Percentiles rank a stretch among this genome's conserved stretches.
Evolutionary conservation across 176 grass and related monocot genomes (phyloP).

Genomic region (Cenchrus fungigraminus): DNA sequence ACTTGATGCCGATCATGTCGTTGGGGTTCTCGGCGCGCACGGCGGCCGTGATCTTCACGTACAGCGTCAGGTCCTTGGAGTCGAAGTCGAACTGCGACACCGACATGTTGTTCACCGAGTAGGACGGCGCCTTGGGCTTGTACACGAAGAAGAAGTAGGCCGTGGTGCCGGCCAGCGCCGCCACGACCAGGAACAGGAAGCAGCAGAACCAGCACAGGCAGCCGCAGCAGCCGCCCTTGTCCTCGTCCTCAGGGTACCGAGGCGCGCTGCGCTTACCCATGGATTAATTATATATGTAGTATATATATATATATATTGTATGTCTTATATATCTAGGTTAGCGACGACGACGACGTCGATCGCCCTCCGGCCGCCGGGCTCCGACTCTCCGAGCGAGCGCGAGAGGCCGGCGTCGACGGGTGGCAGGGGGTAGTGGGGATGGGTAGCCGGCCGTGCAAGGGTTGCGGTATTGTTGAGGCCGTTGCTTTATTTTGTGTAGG

Average conservation of each 20-base stretch:
- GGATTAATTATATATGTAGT: neutral
- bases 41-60: conserved; percentile 59
- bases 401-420: conserved; percentile 36
- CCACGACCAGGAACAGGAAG: conserved; percentile 64
- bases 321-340: neutral
- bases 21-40: conserved; percentile 88
- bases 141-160: conserved; percentile 47
- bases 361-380: conserved; percentile 42
- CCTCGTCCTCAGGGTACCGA: conserved; percentile 48
- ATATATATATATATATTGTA: neutral
- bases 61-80: conserved; percentile 59
- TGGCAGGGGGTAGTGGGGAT: neutral
- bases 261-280: conserved; percentile 66
- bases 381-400: conserved; percentile 15
- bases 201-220: conserved; percentile 72
- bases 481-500: neutral
- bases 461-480: neutral
- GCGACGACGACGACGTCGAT: neutral
- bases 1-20: conserved; percentile 72
- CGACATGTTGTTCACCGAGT: conserved; percentile 74
- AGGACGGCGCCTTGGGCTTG: conserved; percentile 74
- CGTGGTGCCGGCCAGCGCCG: conserved; percentile 14
- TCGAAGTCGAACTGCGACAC: conserved; percentile 66
- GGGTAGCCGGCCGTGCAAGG: conserved; percentile 27
- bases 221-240: conserved; percentile 43